Percentiles rank a stretch among this genome's conserved stretches.
Evolutionary conservation across 176 grass and related monocot genomes (phyloP).

Genomic region (Zea mays): Zm-B73-REFERENCE-NAM-5.0 NC_050096.1:22799001-22799500

Average conservation of each 20-base stretch:
- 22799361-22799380: background rate
- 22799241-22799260: conserved; percentile 19
- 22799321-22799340: background rate
- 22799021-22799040: too few relatives aligned
- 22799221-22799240: conserved; percentile 2
- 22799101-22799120: too few relatives aligned
- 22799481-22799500: background rate
- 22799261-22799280: conserved; percentile 10
- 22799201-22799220: conserved; percentile 8
- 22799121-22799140: too few relatives aligned
- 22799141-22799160: too few relatives aligned
- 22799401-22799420: background rate
- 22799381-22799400: background rate
- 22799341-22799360: background rate
- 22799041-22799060: too few relatives aligned
- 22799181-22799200: conserved; percentile 19
- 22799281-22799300: conserved; percentile 1
- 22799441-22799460: background rate
- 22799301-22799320: background rate
- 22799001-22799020: too few relatives aligned
- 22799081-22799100: too few relatives aligned
- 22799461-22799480: background rate
- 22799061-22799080: too few relatives aligned
- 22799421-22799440: background rate
- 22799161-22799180: background rate